Evolutionary conservation across 805 yeast species (phyloP).

Genomic region (Metschnikowia aberdeeniae): DNA sequence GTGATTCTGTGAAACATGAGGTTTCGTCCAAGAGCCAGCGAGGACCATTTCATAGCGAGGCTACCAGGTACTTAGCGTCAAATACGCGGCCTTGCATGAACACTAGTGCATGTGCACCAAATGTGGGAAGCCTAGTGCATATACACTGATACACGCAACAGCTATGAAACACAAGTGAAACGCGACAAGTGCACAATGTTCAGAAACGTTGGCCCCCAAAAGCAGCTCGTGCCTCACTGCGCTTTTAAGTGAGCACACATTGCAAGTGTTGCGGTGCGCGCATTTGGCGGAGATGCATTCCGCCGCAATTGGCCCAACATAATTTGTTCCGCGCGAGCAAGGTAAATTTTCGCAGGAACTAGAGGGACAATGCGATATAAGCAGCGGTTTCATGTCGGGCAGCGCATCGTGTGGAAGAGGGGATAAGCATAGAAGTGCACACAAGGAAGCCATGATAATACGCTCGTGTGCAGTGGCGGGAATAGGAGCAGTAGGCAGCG

Average conservation of each 20-base stretch:
- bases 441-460: too few species aligned
- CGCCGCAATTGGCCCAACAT: constrained; percentile 5
- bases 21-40: too few species aligned
- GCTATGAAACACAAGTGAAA: too few species aligned
- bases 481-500: too few species aligned
- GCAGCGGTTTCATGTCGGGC: background rate
- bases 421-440: background rate
- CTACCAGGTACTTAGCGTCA: constrained; percentile 6
- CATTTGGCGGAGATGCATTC: constrained; percentile 1
- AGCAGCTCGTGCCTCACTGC: too few species aligned
- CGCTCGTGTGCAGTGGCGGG: too few species aligned
- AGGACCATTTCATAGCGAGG: background rate
- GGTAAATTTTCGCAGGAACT: constrained; percentile 5
- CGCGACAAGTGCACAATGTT: too few species aligned
- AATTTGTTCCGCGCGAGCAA: constrained; percentile 4
- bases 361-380: constrained; percentile 1
- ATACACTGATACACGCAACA: too few species aligned
- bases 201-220: background rate
- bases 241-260: too few species aligned
- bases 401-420: background rate
- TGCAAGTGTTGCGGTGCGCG: constrained; percentile 1
- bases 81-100: background rate
- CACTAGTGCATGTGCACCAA: constrained; percentile 1
- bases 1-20: too few species aligned
- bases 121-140: background rate